Evolutionary conservation across 225 moss, liverwort and hornwort species (phyloP), one percentile per base, ranked within the genome.

Genomic region (Thuidium tamariscinum): DNA sequence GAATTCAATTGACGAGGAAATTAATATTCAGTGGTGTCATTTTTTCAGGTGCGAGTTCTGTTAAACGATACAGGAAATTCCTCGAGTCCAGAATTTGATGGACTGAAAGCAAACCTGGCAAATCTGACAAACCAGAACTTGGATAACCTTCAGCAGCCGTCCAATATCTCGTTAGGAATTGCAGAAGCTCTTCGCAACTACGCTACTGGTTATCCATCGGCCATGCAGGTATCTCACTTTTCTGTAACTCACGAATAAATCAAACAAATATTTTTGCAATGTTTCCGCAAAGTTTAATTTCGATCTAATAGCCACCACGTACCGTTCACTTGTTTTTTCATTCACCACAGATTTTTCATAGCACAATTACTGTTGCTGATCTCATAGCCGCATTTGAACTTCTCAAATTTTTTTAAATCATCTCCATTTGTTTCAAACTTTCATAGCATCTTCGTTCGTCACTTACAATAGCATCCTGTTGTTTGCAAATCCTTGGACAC

Each of bases 91-190:
- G 73, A 88, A 27, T 88, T 84, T 30, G 55, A 42, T 64, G 36
- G 3, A n/a, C 54, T 88, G 30, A 73, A 16, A 64, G 12, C 14
- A 2, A 84, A 84, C 1, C 14, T 84, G n/a, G 4, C n/a, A 3
- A n/a, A 1, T 26, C 23, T 79, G 17, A 64, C 63, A 2, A 32
- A 16, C 9, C 23, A 44, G 18, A 63, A 39, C 61, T 68, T 88
- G 49, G n/a, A 42, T 17, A 83, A 25, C 18, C 8, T 13, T 11
- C 34, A 41, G 41, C 42, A 36, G 42, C 52, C 88, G 5, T 84
- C 88, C 69, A 79, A 88, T 62, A 52, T 88, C 70, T 77, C 88
- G 4, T n/a, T 79, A 15, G 88, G 88, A 71, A 84, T 88, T 70
- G 52, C 34, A 44, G 83, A 78, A 77, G 88, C 88, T 39, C 70